A percentile compares a stretch with the other conserved stretches of the same genome.
These are phyloP conservation scores for Pleurotus tuoliensis DNA, from an alignment of 768 basidiomycete genomes.

Conservation along the genomic window DNA sequence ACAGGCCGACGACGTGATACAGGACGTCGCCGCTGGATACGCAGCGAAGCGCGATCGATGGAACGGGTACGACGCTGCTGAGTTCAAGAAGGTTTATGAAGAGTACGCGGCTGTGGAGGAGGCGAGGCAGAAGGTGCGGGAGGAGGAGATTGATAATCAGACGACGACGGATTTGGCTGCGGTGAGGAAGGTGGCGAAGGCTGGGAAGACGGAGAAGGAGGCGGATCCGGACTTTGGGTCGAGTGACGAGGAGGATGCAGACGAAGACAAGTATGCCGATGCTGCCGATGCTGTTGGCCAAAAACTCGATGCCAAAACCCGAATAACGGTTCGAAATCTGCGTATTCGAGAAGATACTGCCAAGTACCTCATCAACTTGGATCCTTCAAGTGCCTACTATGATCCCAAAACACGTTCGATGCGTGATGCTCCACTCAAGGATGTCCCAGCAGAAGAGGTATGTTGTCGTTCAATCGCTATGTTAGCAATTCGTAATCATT, in stretches of 20 bases:
- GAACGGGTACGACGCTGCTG: constrained; percentile 94
- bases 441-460: constrained; percentile 84
- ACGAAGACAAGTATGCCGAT: constrained; percentile 98
- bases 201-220: constrained; percentile 69
- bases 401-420: constrained; percentile 99
- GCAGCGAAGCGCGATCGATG: constrained; percentile 96
- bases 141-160: constrained; percentile 98
- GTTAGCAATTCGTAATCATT: constrained; percentile 7
- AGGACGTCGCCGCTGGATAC: constrained; percentile 73
- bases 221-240: constrained; percentile 93
- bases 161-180: constrained; percentile 89
- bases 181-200: constrained; percentile 93
- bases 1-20: constrained; percentile 86
- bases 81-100: constrained; percentile 84
- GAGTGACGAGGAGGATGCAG: constrained; percentile 92
- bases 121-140: constrained; percentile 84
- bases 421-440: constrained; percentile 89
- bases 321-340: constrained; percentile 96
- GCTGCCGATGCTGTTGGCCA: constrained; percentile 97
- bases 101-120: constrained; percentile 93
- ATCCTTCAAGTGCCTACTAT: constrained; percentile 94
- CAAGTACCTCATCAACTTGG: constrained; percentile 96
- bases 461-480: constrained; percentile 20
- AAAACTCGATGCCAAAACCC: constrained; percentile 95
- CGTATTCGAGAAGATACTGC: constrained; percentile 99